These are phyloP conservation scores for Xylaria acuta DNA, from an alignment of 495 filamentous ascomycete species.

Conservation along the genomic window DNA sequence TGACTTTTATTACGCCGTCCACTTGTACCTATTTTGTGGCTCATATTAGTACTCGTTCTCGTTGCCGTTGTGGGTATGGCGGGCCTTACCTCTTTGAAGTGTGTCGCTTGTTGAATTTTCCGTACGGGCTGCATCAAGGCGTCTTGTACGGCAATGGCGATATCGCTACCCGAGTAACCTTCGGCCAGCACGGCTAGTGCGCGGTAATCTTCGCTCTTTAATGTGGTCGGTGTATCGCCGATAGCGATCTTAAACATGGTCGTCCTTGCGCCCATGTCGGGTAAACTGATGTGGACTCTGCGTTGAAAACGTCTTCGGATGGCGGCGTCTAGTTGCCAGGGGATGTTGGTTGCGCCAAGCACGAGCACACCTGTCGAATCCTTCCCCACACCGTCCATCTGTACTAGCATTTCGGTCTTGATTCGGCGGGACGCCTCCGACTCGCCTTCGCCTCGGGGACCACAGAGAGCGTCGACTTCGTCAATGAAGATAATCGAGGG, in stretches of 20 bases:
- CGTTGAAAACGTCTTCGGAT: slow-evolving; percentile 96
- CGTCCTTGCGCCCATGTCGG: slow-evolving; percentile 85
- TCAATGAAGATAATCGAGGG: slow-evolving; percentile 99
- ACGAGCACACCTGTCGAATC: slow-evolving; percentile 94
- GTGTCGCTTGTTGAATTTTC: slow-evolving; percentile 97
- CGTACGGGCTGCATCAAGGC: slow-evolving; percentile 97
- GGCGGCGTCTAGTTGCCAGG: slow-evolving; percentile 98
- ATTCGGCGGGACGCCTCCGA: slow-evolving; percentile 96
- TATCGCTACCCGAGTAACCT: slow-evolving; percentile 95
- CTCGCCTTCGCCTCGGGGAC: slow-evolving; percentile 95
- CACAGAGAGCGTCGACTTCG: slow-evolving; percentile 96
- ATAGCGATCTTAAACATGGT: slow-evolving; percentile 97
- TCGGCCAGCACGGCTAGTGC: slow-evolving; percentile 81
- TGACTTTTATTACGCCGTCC: slow-evolving; percentile 77
- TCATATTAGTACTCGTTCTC: slow-evolving; percentile 11
- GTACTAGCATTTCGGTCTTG: slow-evolving; percentile 97
- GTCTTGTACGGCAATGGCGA: slow-evolving; percentile 95
- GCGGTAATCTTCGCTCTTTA: slow-evolving; percentile 78
- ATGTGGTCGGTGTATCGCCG: slow-evolving; percentile 86
- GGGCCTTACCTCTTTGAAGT: slow-evolving; percentile 85
- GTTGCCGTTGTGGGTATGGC: slow-evolving; percentile 2
- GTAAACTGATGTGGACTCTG: slow-evolving; percentile 91
- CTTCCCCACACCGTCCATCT: slow-evolving; percentile 98
- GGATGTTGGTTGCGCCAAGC: slow-evolving; percentile 96
- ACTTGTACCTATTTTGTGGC: slow-evolving; percentile 63